phyloP scores from a whole-genome alignment of 1,139 yeast genomes.

The Magnusiomyces tetraspermus region DNA sequence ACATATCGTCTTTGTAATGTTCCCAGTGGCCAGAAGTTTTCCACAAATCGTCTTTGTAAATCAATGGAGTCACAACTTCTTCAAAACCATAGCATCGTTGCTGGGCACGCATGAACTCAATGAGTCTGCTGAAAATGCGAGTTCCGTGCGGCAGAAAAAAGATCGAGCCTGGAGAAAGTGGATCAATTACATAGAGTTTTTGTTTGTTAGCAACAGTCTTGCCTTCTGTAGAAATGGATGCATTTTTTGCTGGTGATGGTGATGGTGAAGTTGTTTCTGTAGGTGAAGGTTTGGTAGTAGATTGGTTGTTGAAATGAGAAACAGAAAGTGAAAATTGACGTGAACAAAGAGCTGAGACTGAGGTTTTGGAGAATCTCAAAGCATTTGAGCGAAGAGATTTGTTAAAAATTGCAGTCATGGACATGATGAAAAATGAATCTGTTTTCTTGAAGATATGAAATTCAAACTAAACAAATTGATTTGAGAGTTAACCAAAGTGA shows the following conservation, averaged over 20 bases:
- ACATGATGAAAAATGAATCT: too few species aligned
- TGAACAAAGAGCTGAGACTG: too few species aligned
- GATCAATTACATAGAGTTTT: slow-evolving; percentile 65
- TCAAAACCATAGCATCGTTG: slow-evolving; percentile 78
- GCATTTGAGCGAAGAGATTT: too few species aligned
- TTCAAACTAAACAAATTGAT: too few species aligned
- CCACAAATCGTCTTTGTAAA: slow-evolving; percentile 79
- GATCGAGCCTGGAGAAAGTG: slow-evolving; percentile 75
- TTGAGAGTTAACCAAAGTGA: too few species aligned
- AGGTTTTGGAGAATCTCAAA: too few species aligned
- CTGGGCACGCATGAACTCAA: slow-evolving; percentile 75
- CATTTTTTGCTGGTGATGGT: not conserved
- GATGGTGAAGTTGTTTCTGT: not conserved
- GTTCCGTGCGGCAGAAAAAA: slow-evolving; percentile 92
- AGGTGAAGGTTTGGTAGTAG: too few species aligned
- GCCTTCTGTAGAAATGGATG: slow-evolving; percentile 10
- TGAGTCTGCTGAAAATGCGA: slow-evolving; percentile 65
- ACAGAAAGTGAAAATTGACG: too few species aligned
- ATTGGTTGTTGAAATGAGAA: too few species aligned
- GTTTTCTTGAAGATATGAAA: too few species aligned
- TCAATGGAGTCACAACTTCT: slow-evolving; percentile 89
- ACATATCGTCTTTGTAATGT: slow-evolving; percentile 92
- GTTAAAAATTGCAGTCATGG: too few species aligned
- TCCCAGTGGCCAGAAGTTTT: slow-evolving; percentile 95
- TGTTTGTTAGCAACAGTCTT: slow-evolving; percentile 36